Conservation (phyloP, 768 basidiomycete species). For the Sistotremastrum niveocremeum region DNA sequence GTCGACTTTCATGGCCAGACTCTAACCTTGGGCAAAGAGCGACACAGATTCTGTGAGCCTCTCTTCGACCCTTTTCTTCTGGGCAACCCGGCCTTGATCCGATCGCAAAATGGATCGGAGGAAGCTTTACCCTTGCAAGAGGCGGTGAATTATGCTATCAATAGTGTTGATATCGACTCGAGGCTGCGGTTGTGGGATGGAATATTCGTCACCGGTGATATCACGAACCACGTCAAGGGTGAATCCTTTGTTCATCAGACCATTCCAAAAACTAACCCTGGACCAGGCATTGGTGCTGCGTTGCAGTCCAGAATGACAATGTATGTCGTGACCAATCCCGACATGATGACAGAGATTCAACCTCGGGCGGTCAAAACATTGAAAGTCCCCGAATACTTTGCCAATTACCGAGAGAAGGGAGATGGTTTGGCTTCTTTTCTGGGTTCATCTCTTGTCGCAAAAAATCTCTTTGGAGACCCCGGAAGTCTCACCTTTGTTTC, state of each 20-base stretch:
- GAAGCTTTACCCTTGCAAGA: slow-evolving; percentile 43
- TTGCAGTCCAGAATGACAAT: slow-evolving; percentile 59
- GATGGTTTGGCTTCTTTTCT: slow-evolving; percentile 72
- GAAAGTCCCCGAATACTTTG: slow-evolving; percentile 78
- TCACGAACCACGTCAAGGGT: slow-evolving; percentile 65
- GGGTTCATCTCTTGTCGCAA: slow-evolving; percentile 74
- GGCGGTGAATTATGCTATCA: slow-evolving; percentile 50
- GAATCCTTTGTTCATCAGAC: slow-evolving; percentile 6
- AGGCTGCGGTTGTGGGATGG: slow-evolving; percentile 68
- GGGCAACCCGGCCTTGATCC: slow-evolving; percentile 16
- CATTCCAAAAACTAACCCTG: no score
- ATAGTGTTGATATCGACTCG: slow-evolving; percentile 46
- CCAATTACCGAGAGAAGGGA: slow-evolving; percentile 78
- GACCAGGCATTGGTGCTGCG: slow-evolving; percentile 47
- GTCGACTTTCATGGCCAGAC: slow-evolving; percentile 58
- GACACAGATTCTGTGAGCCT: slow-evolving; percentile 86
- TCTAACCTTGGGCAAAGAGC: slow-evolving; percentile 71
- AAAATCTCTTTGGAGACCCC: slow-evolving; percentile 29
- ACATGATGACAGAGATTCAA: slow-evolving; percentile 58
- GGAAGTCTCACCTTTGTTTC: not conserved
- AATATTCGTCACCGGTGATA: slow-evolving; percentile 67
- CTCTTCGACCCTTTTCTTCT: slow-evolving; percentile 64
- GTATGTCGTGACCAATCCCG: slow-evolving; percentile 44
- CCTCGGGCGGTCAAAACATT: slow-evolving; percentile 49
- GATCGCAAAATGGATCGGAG: slow-evolving; percentile 8